Conservation (phyloP, 164 flowering plant genomes). For the Piper betle region DNA sequence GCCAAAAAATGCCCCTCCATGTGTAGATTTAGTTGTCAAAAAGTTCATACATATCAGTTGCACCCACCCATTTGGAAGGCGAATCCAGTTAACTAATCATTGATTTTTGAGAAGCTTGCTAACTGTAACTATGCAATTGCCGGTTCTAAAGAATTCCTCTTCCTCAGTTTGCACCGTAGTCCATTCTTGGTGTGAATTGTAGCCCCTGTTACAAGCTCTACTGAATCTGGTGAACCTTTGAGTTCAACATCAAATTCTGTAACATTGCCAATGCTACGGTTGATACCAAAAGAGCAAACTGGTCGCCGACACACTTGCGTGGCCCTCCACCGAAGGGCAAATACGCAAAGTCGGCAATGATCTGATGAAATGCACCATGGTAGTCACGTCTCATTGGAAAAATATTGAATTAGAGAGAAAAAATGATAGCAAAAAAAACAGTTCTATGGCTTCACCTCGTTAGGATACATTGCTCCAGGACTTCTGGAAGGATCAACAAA, state of each 20-base stretch:
- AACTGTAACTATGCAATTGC: neutral
- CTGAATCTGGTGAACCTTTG: conserved; percentile 65
- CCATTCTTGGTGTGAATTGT: conserved; percentile 93
- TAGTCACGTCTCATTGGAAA: neutral
- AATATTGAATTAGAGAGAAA: neutral
- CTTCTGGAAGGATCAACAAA: conserved; percentile 88
- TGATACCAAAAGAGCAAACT: conserved; percentile 96
- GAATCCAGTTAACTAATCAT: no score
- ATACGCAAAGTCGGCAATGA: conserved; percentile 80
- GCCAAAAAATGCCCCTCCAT: no score
- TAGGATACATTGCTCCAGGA: conserved; percentile 90
- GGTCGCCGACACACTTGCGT: conserved; percentile 95
- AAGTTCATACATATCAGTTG: no score
- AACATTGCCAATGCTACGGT: conserved; percentile 74
- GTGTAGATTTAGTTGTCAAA: no score
- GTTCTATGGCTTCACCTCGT: conserved; percentile 43
- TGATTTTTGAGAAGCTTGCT: neutral
- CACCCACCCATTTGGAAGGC: no score
- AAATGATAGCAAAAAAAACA: neutral
- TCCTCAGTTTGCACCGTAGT: conserved; percentile 74
- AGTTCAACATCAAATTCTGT: conserved; percentile 81
- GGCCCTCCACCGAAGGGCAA: conserved; percentile 97
- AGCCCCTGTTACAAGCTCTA: conserved; percentile 89
- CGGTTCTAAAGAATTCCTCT: conserved; percentile 18
- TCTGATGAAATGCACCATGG: conserved; percentile 22